Evolutionary conservation across 345 rosid genomes (phyloP), one percentile per base, ranked within the genome.

Genomic region (Gossypium stocksii): DNA sequence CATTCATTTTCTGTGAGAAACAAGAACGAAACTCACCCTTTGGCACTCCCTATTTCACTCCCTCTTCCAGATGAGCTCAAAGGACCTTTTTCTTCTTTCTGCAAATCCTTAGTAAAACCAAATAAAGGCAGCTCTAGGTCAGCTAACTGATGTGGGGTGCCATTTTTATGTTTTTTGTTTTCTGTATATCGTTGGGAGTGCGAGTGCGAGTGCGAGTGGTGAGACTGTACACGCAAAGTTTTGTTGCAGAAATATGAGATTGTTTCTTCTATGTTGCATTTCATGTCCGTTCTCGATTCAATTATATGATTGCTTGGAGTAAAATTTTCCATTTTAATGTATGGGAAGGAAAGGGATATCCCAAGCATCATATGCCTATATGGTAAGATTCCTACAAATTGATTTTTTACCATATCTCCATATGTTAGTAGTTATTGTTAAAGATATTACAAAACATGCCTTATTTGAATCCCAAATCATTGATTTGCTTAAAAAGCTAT

Each of bases 31-130:
- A 82, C 85, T 17, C 71, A 8, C 52, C 84, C 79, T 4, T 68
- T 87, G 64, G 88, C 90, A 16, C 81, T 94, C 38, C 86, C 89
- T 23, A 85, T 88, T 74, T 76, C 87, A 2, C 64, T 89, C 13
- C 85, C 91, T 65, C 85, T 90, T 58, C 92, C 90, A 4, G 82
- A 86, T 7, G 97, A 89, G 62, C 73, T 94, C 73, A 87, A 87
- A 85, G 84, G 79, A 54, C 87, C 91, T 34, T 92, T 88, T 81
- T 83, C 92, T 71, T 88, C 87, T 66, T 90, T 94, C 87, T 86
- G 85, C 82, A 81, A 84, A 57, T 80, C 91, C 72, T 76, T 89
- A 23, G 83, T 71, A 71, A 88, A 86, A 60, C 81, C 88, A 70
- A 78, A 79, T 60, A 77, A 76, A 71, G 70, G 71, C 46, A 71